Conservation (phyloP, 768 basidiomycete genomes). For the Mycena maculata region DNA sequence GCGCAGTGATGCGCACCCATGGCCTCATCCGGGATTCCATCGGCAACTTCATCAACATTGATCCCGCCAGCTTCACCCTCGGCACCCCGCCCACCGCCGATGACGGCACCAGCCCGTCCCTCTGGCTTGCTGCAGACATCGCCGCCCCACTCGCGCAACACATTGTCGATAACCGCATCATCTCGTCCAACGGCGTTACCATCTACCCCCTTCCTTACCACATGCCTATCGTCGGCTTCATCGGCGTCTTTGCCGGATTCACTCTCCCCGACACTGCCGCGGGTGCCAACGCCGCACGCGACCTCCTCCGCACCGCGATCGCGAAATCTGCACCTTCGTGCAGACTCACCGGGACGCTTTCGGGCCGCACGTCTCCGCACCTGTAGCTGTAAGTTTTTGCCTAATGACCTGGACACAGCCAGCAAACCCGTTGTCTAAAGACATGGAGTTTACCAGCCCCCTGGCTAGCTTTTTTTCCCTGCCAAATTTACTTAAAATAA, state of each 20-base stretch:
- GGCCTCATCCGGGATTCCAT: neutral
- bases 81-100: too few species aligned
- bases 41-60: too few species aligned
- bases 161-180: neutral
- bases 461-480: too few species aligned
- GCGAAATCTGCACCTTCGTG: neutral
- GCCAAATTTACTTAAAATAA: too few species aligned
- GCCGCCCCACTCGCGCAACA: neutral
- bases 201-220: neutral
- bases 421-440: too few species aligned
- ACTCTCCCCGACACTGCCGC: neutral
- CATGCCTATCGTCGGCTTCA: neutral
- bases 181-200: neutral
- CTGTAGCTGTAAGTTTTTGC: too few species aligned
- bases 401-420: too few species aligned
- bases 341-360: slow-evolving; percentile 6
- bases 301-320: too few species aligned
- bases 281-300: neutral
- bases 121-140: neutral
- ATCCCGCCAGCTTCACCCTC: too few species aligned
- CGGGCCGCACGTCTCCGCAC: neutral
- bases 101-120: too few species aligned
- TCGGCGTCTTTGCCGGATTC: neutral
- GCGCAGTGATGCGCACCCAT: neutral
- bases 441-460: too few species aligned